These are phyloP conservation scores for Colletotrichum australisinense DNA, from an alignment of 2,329 filamentous ascomycete genomes.

Conservation along the genomic window DNA sequence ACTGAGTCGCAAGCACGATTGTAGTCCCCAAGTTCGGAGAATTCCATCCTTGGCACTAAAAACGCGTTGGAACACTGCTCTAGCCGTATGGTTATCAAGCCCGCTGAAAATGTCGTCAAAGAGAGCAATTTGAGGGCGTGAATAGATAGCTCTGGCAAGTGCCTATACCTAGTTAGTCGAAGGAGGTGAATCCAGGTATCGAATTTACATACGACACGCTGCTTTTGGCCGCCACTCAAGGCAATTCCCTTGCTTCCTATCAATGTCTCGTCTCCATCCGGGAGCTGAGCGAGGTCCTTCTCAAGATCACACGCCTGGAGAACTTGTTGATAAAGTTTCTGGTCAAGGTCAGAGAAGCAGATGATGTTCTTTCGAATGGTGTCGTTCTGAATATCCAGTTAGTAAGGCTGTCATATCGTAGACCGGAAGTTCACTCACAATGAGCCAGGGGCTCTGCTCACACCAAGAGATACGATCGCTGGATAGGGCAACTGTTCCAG, in stretches of 20 bases:
- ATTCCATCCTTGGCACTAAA: slow-evolving; percentile 42
- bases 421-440: slow-evolving; percentile 34
- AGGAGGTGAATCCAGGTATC: no score
- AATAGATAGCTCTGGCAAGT: slow-evolving; percentile 52
- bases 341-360: slow-evolving; percentile 43
- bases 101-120: slow-evolving; percentile 54
- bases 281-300: slow-evolving; percentile 46
- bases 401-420: not conserved
- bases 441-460: slow-evolving; percentile 49
- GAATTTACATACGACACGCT: slow-evolving; percentile 48
- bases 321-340: slow-evolving; percentile 40
- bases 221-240: slow-evolving; percentile 59
- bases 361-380: slow-evolving; percentile 49
- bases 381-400: slow-evolving; percentile 40
- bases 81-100: slow-evolving; percentile 49
- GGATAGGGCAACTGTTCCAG: slow-evolving; percentile 37
- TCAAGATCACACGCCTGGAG: slow-evolving; percentile 47
- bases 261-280: slow-evolving; percentile 49
- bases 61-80: slow-evolving; percentile 44
- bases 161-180: slow-evolving; percentile 40
- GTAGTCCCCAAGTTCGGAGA: slow-evolving; percentile 46
- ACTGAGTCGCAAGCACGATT: slow-evolving; percentile 50
- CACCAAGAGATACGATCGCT: slow-evolving; percentile 42
- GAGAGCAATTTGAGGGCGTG: slow-evolving; percentile 44
- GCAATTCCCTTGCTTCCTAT: slow-evolving; percentile 58